These are phyloP conservation scores for Striga asiatica DNA, from an alignment of 257 asterid species.

Conservation along the genomic window DNA sequence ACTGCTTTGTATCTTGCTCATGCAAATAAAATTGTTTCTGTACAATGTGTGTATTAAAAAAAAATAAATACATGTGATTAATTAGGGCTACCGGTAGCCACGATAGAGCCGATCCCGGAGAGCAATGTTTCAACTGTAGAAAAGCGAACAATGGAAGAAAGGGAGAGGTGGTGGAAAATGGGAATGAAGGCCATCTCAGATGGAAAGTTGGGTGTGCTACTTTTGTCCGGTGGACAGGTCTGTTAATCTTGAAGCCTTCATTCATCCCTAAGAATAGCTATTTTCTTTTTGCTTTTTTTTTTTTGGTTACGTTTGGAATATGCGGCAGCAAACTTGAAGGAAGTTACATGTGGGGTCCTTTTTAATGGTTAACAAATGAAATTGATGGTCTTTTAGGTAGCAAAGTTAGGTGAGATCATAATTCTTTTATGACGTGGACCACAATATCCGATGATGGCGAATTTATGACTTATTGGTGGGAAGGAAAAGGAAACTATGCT, in stretches of 20 bases:
- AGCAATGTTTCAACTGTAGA: slow-evolving; percentile 72
- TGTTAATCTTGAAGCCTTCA: slow-evolving; percentile 12
- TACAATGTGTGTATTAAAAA: not conserved
- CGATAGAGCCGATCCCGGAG: slow-evolving; percentile 82
- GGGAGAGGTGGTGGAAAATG: slow-evolving; percentile 92
- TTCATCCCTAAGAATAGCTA: no score
- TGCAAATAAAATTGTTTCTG: not conserved
- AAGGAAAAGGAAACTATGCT: slow-evolving; percentile 11
- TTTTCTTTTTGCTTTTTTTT: no score
- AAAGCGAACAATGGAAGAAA: slow-evolving; percentile 81
- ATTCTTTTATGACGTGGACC: slow-evolving; percentile 13
- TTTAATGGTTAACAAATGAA: no score
- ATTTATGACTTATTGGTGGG: slow-evolving; percentile 7
- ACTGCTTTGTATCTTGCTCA: not conserved
- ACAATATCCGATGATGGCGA: slow-evolving; percentile 11
- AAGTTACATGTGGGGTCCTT: not conserved
- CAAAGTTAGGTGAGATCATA: slow-evolving; percentile 21
- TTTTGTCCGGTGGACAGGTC: slow-evolving; percentile 98
- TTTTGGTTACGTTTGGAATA: no score
- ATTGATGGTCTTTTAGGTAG: no score
- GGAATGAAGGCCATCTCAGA: slow-evolving; percentile 80
- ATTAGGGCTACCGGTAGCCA: slow-evolving; percentile 66
- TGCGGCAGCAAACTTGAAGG: no score
- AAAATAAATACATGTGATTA: not conserved
- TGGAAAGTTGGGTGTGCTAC: slow-evolving; percentile 82